Percentiles rank a stretch among this genome's conserved stretches.
These are phyloP conservation scores for Dimargaris verticillata DNA, from an alignment of 192 early-diverging fungal species.

Conservation along the genomic window DNA sequence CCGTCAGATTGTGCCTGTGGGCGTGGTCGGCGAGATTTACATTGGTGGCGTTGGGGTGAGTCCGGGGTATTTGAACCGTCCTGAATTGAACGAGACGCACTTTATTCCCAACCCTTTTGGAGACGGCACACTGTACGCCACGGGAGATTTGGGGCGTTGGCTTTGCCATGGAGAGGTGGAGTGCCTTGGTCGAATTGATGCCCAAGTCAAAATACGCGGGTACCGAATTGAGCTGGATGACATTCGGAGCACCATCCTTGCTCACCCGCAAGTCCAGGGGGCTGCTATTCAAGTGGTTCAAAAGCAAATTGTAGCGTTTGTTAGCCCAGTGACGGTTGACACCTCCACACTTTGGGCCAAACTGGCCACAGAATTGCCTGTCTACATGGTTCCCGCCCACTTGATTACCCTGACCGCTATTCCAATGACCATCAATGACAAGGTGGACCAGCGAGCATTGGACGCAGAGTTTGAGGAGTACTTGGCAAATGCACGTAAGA, in stretches of 20 bases:
- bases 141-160: slow-evolving; percentile 6
- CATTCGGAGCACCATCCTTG: slow-evolving; percentile 10
- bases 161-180: neutral
- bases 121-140: neutral
- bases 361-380: neutral
- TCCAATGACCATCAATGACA: neutral
- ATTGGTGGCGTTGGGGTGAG: slow-evolving; percentile 1
- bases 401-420: neutral
- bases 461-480: neutral
- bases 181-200: slow-evolving; percentile 9
- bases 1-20: neutral
- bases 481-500: neutral
- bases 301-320: neutral
- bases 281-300: neutral
- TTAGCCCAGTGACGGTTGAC: neutral
- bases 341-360: neutral
- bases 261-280: neutral
- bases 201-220: slow-evolving; percentile 4
- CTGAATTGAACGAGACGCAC: neutral
- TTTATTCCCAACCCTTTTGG: slow-evolving; percentile 1
- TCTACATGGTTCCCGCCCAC: neutral
- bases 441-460: neutral
- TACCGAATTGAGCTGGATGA: slow-evolving; percentile 12
- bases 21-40: neutral
- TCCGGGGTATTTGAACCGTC: neutral